phyloP scores from a whole-genome alignment of 129 eudicot genomes.

The Flaveria brownii region DNA sequence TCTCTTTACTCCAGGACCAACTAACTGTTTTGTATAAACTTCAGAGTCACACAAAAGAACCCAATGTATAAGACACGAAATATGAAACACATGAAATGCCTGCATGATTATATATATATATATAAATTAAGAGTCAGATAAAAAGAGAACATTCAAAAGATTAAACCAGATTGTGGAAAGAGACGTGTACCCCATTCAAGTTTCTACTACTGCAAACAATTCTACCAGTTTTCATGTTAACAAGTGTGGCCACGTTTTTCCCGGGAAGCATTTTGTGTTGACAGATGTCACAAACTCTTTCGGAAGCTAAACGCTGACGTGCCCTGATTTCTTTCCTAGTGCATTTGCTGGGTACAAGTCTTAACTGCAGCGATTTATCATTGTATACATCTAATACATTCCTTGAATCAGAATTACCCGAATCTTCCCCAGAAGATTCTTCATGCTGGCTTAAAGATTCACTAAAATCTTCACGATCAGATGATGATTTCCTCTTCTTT shows the following conservation, averaged over 20 bases:
- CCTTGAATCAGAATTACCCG: constrained; percentile 23
- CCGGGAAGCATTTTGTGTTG: constrained; percentile 92
- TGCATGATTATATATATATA: constrained; percentile 45
- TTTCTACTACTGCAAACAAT: constrained; percentile 92
- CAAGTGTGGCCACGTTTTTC: constrained; percentile 80
- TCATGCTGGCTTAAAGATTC: constrained; percentile 41
- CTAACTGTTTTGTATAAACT: constrained; percentile 49
- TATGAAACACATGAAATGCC: constrained; percentile 93
- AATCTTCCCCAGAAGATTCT: constrained; percentile 72
- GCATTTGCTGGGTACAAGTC: constrained; percentile 53
- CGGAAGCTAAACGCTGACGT: constrained; percentile 65
- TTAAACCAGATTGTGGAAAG: not conserved
- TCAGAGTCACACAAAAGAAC: constrained; percentile 77
- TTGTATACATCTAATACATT: constrained; percentile 47
- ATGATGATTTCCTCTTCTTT: constrained; percentile 53
- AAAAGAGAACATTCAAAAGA: constrained; percentile 4
- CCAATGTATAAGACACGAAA: constrained; percentile 95
- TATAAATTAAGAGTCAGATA: not conserved
- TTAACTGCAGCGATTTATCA: constrained; percentile 64
- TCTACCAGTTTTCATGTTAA: constrained; percentile 82
- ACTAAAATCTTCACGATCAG: constrained; percentile 66
- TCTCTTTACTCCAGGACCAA: constrained; percentile 43
- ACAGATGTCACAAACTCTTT: constrained; percentile 82
- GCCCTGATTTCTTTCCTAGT: constrained; percentile 64
- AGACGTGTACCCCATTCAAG: constrained; percentile 67